Base-by-base conservation (phyloP, 768 basidiomycete genomes). In the Dioszegia hungarica region DNA sequence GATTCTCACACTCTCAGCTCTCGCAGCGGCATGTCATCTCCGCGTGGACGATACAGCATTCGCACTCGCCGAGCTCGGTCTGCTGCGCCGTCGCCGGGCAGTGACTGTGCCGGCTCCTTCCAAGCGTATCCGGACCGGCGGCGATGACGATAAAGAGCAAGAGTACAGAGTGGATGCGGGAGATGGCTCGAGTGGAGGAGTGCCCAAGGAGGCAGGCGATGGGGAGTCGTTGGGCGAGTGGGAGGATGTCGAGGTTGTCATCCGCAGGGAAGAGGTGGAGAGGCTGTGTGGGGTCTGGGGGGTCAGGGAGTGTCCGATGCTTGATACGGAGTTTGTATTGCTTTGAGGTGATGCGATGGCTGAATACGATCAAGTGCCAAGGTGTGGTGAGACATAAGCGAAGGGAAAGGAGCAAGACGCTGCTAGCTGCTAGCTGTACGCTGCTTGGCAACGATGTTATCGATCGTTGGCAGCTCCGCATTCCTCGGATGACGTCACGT, bases 41-140 rank as follows among this genome's bases (percentile, higher is more conserved):
- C 82, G 89, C 1, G 74, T 85, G 0, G 90, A 95, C 54, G 94
- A 98, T 72, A 84, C 86, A 0, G 87, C 90, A 0, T 92, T 90
- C 76, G 90, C 92, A 2, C 75, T 98, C 63, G 86, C 88, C 54
- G 90, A 93, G 71, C 86, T 88, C 58, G 90, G 91, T 27, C 75
- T 97, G 52, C 79, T 95, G n/a, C 10, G 47, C 5, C 43, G 66
- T 34, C 41, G 67, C 24, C 47, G 65, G 40, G 17, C 50, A 31
- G 22, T 53, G 28, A 45, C 57, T 15, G 33, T 9, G 2, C 20
- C 46, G 20, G 19, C 46, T 28, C 31, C 46, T 24, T 12, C 49
- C n/a, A n/a, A n/a, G n/a, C n/a, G n/a, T n/a, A n/a, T n/a, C n/a
- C n/a, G n/a, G n/a, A n/a, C n/a, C n/a, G n/a, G n/a, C n/a, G n/a